Evolutionary conservation across 176 grass and related monocot species (phyloP), one percentile per base, ranked within the genome.

Genomic region (Microstegium vimineum): DNA sequence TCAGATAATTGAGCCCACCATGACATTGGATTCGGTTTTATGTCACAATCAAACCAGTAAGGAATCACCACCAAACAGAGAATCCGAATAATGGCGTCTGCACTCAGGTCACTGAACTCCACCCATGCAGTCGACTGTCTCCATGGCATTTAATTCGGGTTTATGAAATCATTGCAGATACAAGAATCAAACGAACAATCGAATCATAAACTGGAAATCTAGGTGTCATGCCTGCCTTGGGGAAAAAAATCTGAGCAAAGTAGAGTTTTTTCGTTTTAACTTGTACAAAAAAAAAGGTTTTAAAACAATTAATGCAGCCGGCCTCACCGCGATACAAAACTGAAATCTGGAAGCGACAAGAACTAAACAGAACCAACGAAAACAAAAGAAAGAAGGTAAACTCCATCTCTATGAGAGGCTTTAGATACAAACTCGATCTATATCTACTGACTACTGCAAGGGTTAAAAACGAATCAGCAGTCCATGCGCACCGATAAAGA

Each of bases 11-110:
- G n/a, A 66, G 56, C 54, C 67, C 56, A 54, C 32, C 71, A 52
- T 33, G 71, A 33, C 71, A 49, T 20, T 52, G 28, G 28, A 22
- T 75, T 75, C 31, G 47, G 47, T 60, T 83, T 83, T 6, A 71
- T 62, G 88, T 90, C 83, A 17, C 83, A 60, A 73, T 90, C 88
- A 86, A 42, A 66, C 16, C 5, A 77, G 73, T 37, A 64, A 89
- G 65, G 65, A 90, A 82, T 77, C 78, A 67, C 45, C 78, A 82
- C 54, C 66, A 66, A 54, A 38, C 8, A 38, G 22, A 72, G 77
- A 77, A 82, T 77, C 76, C 37, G 69, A 69, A 14, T 63, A 74
- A 62, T 80, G 51, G 32, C 82, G 27, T 75, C 82, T 30, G 16
- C 41, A 35, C 64, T 47, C 20, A 12, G 26, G 66, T 30, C 72